phyloP scores from a whole-genome alignment of 108 stramenopile species.

The Bacterosira constricta region DNA sequence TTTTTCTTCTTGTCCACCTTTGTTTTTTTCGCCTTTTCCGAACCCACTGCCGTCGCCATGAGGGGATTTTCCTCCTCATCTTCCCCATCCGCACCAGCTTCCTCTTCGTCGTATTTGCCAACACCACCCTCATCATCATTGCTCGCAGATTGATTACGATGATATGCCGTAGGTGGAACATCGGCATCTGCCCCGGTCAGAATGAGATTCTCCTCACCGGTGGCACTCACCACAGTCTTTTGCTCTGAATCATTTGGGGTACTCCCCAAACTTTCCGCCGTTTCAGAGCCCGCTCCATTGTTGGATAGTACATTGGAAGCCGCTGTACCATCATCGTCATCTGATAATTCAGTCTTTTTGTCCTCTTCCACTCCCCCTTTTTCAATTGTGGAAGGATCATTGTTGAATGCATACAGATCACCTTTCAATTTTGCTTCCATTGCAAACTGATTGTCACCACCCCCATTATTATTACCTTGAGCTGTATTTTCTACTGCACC shows the following conservation, averaged over 20 bases:
- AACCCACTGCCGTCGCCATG: not conserved
- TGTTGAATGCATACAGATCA: too few relatives aligned
- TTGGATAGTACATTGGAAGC: too few relatives aligned
- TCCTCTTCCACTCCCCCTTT: not conserved
- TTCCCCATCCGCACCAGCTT: not conserved
- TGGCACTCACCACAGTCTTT: not conserved
- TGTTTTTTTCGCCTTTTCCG: not conserved
- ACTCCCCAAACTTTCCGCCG: too few relatives aligned
- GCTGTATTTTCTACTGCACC: not conserved
- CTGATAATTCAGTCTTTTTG: not conserved
- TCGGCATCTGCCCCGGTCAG: not conserved
- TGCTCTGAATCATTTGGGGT: too few relatives aligned
- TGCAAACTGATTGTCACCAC: not conserved
- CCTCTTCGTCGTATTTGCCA: not conserved
- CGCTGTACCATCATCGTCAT: constrained; percentile 3
- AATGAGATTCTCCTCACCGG: not conserved
- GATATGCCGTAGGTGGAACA: constrained; percentile 15
- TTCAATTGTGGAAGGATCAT: not conserved
- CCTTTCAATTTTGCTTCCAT: too few relatives aligned
- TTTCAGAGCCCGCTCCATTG: not conserved
- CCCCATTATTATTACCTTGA: not conserved
- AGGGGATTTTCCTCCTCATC: not conserved
- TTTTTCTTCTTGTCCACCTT: too few relatives aligned
- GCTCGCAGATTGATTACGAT: constrained; percentile 37
- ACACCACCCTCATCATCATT: constrained; percentile 2